Conservation (phyloP, 257 asterid species). For the Capsicum chinense region DNA sequence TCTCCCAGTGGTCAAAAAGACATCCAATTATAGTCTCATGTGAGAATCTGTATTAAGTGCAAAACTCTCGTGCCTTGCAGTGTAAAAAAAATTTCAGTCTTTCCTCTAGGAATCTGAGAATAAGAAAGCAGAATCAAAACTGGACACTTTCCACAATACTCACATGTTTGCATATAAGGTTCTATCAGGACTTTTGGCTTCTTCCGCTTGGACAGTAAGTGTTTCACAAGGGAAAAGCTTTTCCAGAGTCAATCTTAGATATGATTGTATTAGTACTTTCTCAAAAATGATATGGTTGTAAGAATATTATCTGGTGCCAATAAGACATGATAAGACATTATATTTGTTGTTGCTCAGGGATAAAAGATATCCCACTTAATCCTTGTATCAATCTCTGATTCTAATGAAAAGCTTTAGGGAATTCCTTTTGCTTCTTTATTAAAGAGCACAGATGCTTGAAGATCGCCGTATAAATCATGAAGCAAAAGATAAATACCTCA, state of each 20-base stretch:
- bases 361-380: not conserved
- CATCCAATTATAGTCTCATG: not conserved
- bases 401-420: not conserved
- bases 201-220: conserved; percentile 15
- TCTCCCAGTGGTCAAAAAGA: not conserved
- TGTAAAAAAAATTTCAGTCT: conserved; percentile 10
- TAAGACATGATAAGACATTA: conserved; percentile 1
- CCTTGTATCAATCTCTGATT: conserved; percentile 9
- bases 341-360: not conserved
- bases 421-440: conserved; percentile 21
- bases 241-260: not conserved
- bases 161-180: conserved; percentile 6
- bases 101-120: not conserved
- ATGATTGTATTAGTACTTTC: not conserved
- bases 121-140: conserved; percentile 2
- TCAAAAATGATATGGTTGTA: not conserved
- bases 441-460: not conserved
- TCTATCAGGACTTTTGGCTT: conserved; percentile 10
- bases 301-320: conserved; percentile 9
- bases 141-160: conserved; percentile 1
- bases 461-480: not conserved
- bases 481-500: not conserved
- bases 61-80: not conserved
- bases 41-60: not conserved
- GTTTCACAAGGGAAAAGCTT: not conserved